Evolutionary conservation across 306 rosid genomes (phyloP).

Genomic region (Begonia masoniana): DNA sequence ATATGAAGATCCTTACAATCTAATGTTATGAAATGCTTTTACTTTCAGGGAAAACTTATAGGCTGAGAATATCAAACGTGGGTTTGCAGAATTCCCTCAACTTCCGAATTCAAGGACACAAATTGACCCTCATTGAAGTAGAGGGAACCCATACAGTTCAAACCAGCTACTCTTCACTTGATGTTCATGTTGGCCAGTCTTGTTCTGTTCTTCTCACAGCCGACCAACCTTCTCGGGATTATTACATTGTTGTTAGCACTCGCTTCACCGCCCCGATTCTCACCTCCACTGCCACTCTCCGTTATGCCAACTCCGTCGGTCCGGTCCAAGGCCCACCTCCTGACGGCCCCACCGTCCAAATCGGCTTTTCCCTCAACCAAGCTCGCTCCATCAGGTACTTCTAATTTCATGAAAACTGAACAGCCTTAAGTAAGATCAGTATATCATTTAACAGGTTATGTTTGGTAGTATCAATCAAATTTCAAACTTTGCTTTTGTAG

Average conservation of each 20-base stretch:
- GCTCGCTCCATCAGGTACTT: conserved; percentile 86
- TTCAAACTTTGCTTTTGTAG: neutral
- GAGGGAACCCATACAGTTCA: conserved; percentile 99
- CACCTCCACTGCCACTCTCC: conserved; percentile 64
- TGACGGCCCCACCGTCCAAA: conserved; percentile 91
- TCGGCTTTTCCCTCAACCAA: conserved; percentile 96
- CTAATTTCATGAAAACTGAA: neutral
- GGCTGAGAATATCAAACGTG: conserved; percentile 90
- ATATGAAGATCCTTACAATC: neutral
- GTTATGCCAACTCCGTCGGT: conserved; percentile 74
- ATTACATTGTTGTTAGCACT: conserved; percentile 61
- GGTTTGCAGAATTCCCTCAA: conserved; percentile 85
- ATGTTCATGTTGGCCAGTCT: conserved; percentile 87
- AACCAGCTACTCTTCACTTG: conserved; percentile 73
- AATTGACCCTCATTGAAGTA: conserved; percentile 79
- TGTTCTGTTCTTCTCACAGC: conserved; percentile 78
- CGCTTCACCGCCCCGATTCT: conserved; percentile 54
- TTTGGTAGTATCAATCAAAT: no score
- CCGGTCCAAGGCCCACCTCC: conserved; percentile 72
- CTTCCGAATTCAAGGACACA: conserved; percentile 81
- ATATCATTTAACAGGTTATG: neutral
- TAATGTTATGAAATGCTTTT: neutral
- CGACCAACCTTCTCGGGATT: conserved; percentile 80
- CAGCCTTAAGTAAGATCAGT: neutral
- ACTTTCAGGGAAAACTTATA: conserved; percentile 70